Evolutionary conservation across 2,329 filamentous ascomycete genomes (phyloP), one percentile per base, ranked within the genome.

Genomic region (Alternaria triticimaculans): DNA sequence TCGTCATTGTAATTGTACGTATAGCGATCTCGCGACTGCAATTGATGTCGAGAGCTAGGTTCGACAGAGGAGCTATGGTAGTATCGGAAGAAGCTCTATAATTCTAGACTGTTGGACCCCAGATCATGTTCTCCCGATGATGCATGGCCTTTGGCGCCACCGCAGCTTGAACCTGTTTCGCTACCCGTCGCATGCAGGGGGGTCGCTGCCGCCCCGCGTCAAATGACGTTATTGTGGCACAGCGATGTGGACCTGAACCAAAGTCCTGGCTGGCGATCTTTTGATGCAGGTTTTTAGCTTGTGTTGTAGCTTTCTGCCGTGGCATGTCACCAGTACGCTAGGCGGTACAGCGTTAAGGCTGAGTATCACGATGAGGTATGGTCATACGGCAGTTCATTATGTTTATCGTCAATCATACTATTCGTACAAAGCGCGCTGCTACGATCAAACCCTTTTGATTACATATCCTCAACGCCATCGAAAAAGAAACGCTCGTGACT

Each of bases 201-300:
- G 61, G 63, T n/a, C 43, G 58, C 54, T 66, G 64, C 65, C 59
- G 53, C 64, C 64, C 65, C 68, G 63, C 64, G 63, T 67, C 58
- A 23, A 23, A 77, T 77, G 73, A 77, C 74, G 73, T 76, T 54
- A 43, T 50, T 64, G 72, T 74, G 70, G 67, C 68, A 70, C 68
- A 44, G 26, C 43, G 14, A 20, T 18, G 44, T 62, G 33, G 26
- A 41, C 23, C 37, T 28, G 20, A 53, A 46, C 55, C 55, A 44
- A 57, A 51, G 51, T 65, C 44, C 60, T 57, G 51, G 43, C 14
- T 53, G 51, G 28, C 60, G 51, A 63, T 65, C 55, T 20, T 21
- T 55, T 46, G 46, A 30, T 25, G 58, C 57, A 61, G 45, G 60
- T 63, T 63, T 55, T 50, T 54, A 26, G 55, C 23, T 44, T 33